These are phyloP conservation scores for Colletotrichum costaricense DNA, from an alignment of 2,329 filamentous ascomycete genomes.

Conservation along the genomic window DNA sequence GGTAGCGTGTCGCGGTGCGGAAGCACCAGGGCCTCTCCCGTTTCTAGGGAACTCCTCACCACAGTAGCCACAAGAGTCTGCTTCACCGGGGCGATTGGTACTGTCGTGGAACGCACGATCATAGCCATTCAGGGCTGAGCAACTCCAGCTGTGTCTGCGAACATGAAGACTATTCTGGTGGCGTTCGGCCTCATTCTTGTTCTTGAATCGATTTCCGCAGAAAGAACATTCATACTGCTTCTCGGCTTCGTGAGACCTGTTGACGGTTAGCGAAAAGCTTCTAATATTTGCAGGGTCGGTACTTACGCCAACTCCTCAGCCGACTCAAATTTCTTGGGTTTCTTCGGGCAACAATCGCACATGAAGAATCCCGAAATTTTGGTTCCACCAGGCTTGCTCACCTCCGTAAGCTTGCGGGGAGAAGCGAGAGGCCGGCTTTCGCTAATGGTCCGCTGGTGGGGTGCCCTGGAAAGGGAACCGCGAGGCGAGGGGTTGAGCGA, in stretches of 20 bases:
- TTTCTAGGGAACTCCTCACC: constrained; percentile 83
- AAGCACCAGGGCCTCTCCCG: constrained; percentile 53
- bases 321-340: constrained; percentile 94
- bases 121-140: constrained; percentile 82
- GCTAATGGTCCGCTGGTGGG: constrained; percentile 60
- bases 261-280: constrained; percentile 37
- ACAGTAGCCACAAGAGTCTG: constrained; percentile 93
- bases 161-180: constrained; percentile 97
- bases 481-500: constrained; percentile 63
- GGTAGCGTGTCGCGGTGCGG: constrained; percentile 64
- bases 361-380: constrained; percentile 69
- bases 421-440: constrained; percentile 55
- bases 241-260: constrained; percentile 87
- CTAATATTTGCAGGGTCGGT: not conserved
- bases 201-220: constrained; percentile 96
- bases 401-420: constrained; percentile 63
- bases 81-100: constrained; percentile 71
- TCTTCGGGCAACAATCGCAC: constrained; percentile 97
- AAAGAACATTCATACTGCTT: constrained; percentile 96
- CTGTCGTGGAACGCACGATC: constrained; percentile 90
- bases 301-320: constrained; percentile 85
- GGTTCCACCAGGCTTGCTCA: constrained; percentile 57
- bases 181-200: constrained; percentile 97
- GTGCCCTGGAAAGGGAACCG: constrained; percentile 55
- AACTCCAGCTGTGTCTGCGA: constrained; percentile 95